Evolutionary conservation across 108 stramenopile species (phyloP).

Genomic region (Cafeteria roenbergensis): DNA sequence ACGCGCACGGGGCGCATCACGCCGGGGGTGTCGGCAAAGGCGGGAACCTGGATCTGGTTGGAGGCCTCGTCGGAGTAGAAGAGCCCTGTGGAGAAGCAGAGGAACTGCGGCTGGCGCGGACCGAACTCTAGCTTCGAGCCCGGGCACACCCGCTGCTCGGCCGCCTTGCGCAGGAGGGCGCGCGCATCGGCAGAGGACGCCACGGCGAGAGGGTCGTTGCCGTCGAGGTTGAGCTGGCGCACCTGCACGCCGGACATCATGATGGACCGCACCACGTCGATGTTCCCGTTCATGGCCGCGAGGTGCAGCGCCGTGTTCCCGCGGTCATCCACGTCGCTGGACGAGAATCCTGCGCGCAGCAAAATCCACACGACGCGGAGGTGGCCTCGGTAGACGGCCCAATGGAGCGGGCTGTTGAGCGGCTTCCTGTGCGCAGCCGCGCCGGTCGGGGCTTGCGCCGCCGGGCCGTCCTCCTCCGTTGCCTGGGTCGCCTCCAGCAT

Average conservation of each 20-base stretch:
- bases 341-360: not conserved
- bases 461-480: not conserved
- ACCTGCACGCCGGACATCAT: not conserved
- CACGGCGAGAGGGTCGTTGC: not conserved
- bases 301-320: constrained; percentile 1
- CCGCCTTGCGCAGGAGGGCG: not conserved
- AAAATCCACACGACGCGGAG: not conserved
- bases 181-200: not conserved
- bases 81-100: not conserved
- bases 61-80: not conserved
- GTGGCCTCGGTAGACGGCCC: constrained; percentile 1
- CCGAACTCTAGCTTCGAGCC: not conserved
- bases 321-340: not conserved
- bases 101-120: not conserved
- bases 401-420: not conserved
- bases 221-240: not conserved
- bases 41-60: not conserved
- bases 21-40: not conserved
- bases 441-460: not conserved
- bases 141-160: not conserved
- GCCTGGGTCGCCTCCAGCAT: not conserved
- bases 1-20: not conserved
- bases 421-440: not conserved
- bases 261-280: not conserved
- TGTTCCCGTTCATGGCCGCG: not conserved